Percentiles rank a stretch among this genome's conserved stretches.
Conservation (phyloP, 1,284 basidiomycete genomes). For the Waitea zeae region DNA sequence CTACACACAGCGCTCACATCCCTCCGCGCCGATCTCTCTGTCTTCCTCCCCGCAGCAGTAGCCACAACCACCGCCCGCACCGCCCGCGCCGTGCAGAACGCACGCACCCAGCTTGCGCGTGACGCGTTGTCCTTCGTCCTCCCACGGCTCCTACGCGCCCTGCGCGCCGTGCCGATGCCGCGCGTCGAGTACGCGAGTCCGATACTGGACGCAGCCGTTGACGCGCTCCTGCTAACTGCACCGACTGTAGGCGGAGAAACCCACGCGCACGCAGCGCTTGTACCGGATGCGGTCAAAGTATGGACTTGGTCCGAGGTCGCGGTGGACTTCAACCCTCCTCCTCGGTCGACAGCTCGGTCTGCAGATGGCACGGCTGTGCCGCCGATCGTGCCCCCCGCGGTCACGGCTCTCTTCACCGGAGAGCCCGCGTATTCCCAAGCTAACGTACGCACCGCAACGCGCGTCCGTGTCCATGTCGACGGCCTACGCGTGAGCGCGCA, state of each 20-base stretch:
- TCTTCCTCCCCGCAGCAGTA: conserved; percentile 7
- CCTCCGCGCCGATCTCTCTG: conserved; percentile 12
- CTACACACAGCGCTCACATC: conserved; percentile 16
- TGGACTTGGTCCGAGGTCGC: conserved; percentile 23
- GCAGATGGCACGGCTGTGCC: conserved; percentile 1
- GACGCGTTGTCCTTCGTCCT: conserved; percentile 22
- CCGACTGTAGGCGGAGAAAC: conserved; percentile 8
- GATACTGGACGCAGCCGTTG: conserved; percentile 19
- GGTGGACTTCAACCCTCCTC: conserved; percentile 19
- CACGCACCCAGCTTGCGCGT: conserved; percentile 12
- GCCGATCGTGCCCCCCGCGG: too few relatives aligned
- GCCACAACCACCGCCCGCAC: conserved; percentile 7
- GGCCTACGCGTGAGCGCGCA: conserved; percentile 22
- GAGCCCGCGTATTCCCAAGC: too few relatives aligned
- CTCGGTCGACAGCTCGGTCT: conserved; percentile 1
- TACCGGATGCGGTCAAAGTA: conserved; percentile 24
- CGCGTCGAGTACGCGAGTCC: conserved; percentile 22
- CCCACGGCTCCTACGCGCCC: conserved; percentile 18
- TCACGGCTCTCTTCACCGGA: too few relatives aligned
- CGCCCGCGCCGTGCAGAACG: too few relatives aligned
- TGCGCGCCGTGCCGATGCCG: conserved; percentile 23
- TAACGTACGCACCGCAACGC: conserved; percentile 14
- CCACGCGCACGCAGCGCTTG: conserved; percentile 16
- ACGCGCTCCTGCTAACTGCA: conserved; percentile 18
- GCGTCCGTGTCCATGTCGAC: conserved; percentile 21